Base-by-base conservation (phyloP, 2,329 filamentous ascomycete genomes). In the Diaporthe velutina region DNA sequence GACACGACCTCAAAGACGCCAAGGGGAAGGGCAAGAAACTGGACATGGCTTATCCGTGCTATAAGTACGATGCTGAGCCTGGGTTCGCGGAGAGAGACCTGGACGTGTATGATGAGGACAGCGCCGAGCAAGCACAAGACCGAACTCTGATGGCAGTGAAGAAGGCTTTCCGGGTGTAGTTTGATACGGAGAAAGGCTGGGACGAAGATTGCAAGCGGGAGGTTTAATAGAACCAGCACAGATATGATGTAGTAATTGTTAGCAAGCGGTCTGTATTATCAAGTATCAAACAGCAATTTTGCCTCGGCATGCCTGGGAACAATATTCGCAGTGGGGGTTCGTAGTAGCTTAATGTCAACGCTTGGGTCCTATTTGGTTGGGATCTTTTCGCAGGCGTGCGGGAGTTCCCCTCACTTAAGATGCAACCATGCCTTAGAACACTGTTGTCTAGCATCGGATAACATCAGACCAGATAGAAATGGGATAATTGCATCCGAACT, bases 41-140 rank as follows among this genome's bases (percentile, higher is more conserved):
- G 50, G 77, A 80, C 13, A 78, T 84, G 1, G 84, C 81, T 0
- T 87, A 85, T 57, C 82, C 82, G 0, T 82, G 82, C 25, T 87
- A 86, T 57, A 81, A 82, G 0, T 87, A 87, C 67, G 76, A 83
- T 12, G 84, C 89, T 83, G 84, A 90, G 68, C 84, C 90, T 0
- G 94, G 94, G 0, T 95, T 96, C 76, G 93, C 93, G 0, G 93
- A 95, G 82, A 87, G 88, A 28, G 90, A 94, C 73, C 81, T 94
- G 42, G 91, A 93, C 3, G 90, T 93, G 77, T 95, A 91, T 78
- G 89, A 95, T 77, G 85, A 88, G 13, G 85, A 93, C 4, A 88
- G 89, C 0, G 90, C 92, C 2, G 88, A 89, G n/a, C 79, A 95
- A 28, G 93, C 93, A 0, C 95, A 92, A 88, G 90, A 88, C n/a